Conservation (phyloP, 2,329 filamentous ascomycete species). For the Alternaria hordeiaustralica region DNA sequence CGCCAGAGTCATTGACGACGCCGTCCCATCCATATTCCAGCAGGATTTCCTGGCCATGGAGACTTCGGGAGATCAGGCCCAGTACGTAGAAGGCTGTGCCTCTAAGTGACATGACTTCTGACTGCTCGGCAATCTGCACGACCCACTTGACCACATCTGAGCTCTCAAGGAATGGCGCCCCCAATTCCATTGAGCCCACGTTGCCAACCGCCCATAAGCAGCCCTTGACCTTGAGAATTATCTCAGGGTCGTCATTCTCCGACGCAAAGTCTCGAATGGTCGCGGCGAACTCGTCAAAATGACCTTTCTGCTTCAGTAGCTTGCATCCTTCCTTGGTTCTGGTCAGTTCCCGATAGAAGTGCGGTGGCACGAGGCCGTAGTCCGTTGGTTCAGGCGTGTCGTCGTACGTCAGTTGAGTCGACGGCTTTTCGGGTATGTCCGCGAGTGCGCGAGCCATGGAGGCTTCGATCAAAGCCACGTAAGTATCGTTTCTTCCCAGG, state of each 20-base stretch:
- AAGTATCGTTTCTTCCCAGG: slow-evolving; percentile 93
- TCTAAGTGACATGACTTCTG: slow-evolving; percentile 88
- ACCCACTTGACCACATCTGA: slow-evolving; percentile 88
- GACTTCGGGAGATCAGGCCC: slow-evolving; percentile 87
- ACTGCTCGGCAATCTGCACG: slow-evolving; percentile 83
- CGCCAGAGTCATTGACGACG: slow-evolving; percentile 81
- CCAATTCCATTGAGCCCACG: slow-evolving; percentile 96
- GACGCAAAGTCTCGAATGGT: slow-evolving; percentile 89
- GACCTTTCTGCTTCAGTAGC: slow-evolving; percentile 87
- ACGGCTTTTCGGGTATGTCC: slow-evolving; percentile 63
- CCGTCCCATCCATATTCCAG: slow-evolving; percentile 92
- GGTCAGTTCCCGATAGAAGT: slow-evolving; percentile 96
- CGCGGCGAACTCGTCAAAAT: slow-evolving; percentile 90
- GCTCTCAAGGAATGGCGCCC: slow-evolving; percentile 90
- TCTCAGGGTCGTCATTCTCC: slow-evolving; percentile 82
- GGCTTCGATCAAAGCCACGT: slow-evolving; percentile 93
- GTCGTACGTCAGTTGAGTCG: slow-evolving; percentile 51
- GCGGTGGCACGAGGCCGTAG: slow-evolving; percentile 77
- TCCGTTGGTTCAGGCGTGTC: slow-evolving; percentile 57
- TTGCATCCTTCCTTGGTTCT: slow-evolving; percentile 91
- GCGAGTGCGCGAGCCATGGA: slow-evolving; percentile 85
- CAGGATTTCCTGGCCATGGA: slow-evolving; percentile 90
- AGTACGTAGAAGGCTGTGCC: slow-evolving; percentile 97
- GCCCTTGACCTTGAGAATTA: slow-evolving; percentile 91
- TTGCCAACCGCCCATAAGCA: slow-evolving; percentile 98